Evolutionary conservation across 2,329 filamentous ascomycete species (phyloP).

Genomic region (Sclerotinia trifoliorum): DNA sequence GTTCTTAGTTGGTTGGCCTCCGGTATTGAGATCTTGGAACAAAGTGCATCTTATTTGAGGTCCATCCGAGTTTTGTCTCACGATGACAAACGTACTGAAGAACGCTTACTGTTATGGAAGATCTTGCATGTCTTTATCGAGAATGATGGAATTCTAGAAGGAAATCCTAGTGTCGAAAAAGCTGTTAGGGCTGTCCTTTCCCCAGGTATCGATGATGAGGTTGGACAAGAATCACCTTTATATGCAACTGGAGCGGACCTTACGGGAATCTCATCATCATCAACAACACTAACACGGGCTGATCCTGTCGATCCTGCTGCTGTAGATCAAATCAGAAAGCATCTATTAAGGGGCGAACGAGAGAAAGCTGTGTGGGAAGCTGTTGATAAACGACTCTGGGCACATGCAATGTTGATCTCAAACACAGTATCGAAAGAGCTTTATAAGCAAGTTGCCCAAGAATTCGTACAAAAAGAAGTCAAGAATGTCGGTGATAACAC

Average conservation of each 20-base stretch:
- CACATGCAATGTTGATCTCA: conserved; percentile 89
- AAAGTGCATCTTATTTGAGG: conserved; percentile 43
- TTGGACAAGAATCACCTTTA: conserved; percentile 32
- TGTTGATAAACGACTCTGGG: conserved; percentile 92
- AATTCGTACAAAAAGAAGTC: conserved; percentile 94
- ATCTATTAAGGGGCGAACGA: conserved; percentile 75
- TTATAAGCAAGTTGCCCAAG: conserved; percentile 91
- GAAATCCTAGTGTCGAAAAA: conserved; percentile 66
- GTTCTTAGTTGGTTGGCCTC: conserved; percentile 74
- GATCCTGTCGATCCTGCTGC: conserved; percentile 69
- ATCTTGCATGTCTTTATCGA: conserved; percentile 79
- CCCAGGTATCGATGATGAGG: conserved; percentile 48
- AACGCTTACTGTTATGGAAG: conserved; percentile 85
- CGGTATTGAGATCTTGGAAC: conserved; percentile 74
- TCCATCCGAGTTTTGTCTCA: conserved; percentile 53
- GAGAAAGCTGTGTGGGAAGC: conserved; percentile 93
- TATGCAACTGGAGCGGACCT: conserved; percentile 44
- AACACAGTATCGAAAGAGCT: conserved; percentile 73
- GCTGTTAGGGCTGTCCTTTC: conserved; percentile 73
- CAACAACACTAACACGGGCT: conserved; percentile 45
- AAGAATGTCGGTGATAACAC: conserved; percentile 77
- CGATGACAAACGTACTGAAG: conserved; percentile 69
- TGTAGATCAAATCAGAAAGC: conserved; percentile 69
- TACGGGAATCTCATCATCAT: conserved; percentile 43
- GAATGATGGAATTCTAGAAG: conserved; percentile 79